phyloP scores from a whole-genome alignment of 768 basidiomycete species.

The Leucocoprinus birnbaumii region DNA sequence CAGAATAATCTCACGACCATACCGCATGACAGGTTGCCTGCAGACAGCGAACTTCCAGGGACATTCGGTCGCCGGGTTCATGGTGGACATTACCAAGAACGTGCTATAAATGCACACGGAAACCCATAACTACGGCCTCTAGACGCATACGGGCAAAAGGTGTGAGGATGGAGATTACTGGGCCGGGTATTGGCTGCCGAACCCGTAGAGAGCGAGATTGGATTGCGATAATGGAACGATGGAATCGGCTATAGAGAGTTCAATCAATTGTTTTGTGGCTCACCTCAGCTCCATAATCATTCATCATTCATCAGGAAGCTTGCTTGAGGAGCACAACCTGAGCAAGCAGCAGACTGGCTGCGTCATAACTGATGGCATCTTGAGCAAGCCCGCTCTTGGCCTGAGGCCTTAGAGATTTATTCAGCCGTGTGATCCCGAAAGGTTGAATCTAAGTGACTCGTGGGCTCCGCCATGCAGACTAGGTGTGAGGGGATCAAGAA shows the following conservation, averaged over 20 bases:
- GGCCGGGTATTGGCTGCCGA: neutral
- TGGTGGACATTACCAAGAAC: too few species aligned
- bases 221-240: neutral
- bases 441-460: too few species aligned
- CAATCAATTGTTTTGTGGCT: neutral
- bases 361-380: slow-evolving; percentile 7
- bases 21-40: too few species aligned
- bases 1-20: too few species aligned
- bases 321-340: neutral
- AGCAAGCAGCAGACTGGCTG: neutral
- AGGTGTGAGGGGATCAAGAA: neutral
- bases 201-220: neutral
- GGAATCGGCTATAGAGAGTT: neutral
- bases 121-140: neutral
- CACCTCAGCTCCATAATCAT: neutral
- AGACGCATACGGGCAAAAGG: too few species aligned
- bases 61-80: too few species aligned
- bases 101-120: neutral
- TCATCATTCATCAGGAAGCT: neutral
- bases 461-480: too few species aligned
- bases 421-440: neutral
- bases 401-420: neutral
- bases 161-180: too few species aligned
- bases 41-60: too few species aligned
- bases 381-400: neutral